Conservation (phyloP, 495 filamentous ascomycete genomes). For the Hyaloscypha bicolor region DNA sequence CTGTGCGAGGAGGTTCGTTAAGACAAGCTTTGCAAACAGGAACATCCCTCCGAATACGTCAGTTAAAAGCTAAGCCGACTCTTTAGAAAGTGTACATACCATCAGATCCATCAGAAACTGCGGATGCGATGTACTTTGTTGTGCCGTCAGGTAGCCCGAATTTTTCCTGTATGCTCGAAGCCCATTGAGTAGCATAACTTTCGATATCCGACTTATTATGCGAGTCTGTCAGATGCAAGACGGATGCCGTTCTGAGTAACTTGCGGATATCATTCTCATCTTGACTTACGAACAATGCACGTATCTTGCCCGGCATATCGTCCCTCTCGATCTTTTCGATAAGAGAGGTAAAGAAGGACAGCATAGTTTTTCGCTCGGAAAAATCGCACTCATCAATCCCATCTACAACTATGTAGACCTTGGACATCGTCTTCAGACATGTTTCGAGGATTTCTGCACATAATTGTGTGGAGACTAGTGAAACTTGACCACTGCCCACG, state of each 20-base stretch:
- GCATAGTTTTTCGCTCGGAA: slow-evolving; percentile 34
- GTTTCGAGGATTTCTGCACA: slow-evolving; percentile 37
- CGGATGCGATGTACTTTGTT: slow-evolving; percentile 21
- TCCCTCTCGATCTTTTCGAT: slow-evolving; percentile 25
- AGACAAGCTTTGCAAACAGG: slow-evolving; percentile 48
- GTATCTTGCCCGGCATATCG: slow-evolving; percentile 36
- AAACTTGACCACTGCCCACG: slow-evolving; percentile 32
- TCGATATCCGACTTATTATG: slow-evolving; percentile 38
- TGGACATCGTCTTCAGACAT: slow-evolving; percentile 31
- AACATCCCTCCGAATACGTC: slow-evolving; percentile 46
- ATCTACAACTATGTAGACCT: slow-evolving; percentile 45
- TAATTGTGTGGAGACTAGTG: slow-evolving; percentile 31
- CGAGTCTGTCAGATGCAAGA: slow-evolving; percentile 29
- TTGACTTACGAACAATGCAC: slow-evolving; percentile 45
- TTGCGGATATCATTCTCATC: slow-evolving; percentile 38
- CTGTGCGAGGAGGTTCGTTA: slow-evolving; percentile 43
- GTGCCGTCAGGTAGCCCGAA: slow-evolving; percentile 30
- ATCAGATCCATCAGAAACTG: slow-evolving; percentile 30
- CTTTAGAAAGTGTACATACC: slow-evolving; percentile 18
- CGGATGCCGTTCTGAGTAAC: slow-evolving; percentile 30
- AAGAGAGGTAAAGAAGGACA: slow-evolving; percentile 34
- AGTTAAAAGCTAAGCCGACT: slow-evolving; percentile 13
- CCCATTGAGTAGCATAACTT: slow-evolving; percentile 31
- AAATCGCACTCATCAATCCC: slow-evolving; percentile 47
- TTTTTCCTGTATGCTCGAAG: slow-evolving; percentile 32